Evolutionary conservation across 176 grass and related monocot species (phyloP).

Genomic region (Carex myosuroides): DNA sequence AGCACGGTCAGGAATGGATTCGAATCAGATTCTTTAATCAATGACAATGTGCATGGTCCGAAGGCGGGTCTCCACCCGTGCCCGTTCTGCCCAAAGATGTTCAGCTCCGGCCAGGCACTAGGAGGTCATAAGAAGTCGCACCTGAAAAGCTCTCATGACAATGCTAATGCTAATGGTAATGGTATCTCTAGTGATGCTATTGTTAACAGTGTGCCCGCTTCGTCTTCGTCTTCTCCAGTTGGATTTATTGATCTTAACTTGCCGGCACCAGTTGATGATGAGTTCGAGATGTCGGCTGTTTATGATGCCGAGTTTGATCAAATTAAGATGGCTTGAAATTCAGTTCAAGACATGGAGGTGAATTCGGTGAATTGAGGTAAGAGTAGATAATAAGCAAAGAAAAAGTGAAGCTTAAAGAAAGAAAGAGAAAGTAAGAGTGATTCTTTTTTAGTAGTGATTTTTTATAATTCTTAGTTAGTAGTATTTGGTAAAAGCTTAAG

Average conservation of each 20-base stretch:
- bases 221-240: neutral
- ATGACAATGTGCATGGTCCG: neutral
- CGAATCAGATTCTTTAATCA: neutral
- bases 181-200: neutral
- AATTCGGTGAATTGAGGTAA: neutral
- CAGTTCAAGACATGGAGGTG: neutral
- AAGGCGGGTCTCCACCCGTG: constrained; percentile 45
- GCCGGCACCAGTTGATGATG: constrained; percentile 60
- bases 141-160: constrained; percentile 10
- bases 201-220: neutral
- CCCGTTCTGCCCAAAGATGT: constrained; percentile 73
- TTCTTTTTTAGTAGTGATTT: constrained; percentile 9
- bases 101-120: constrained; percentile 77
- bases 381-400: constrained; percentile 15
- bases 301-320: constrained; percentile 55
- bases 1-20: neutral
- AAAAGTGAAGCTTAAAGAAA: constrained; percentile 23
- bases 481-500: constrained; percentile 3
- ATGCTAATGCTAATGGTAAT: neutral
- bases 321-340: constrained; percentile 23
- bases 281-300: constrained; percentile 81
- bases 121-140: constrained; percentile 88
- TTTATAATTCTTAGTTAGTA: constrained; percentile 7
- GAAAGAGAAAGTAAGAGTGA: constrained; percentile 17
- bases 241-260: constrained; percentile 77